A percentile compares a stretch with the other conserved stretches of the same genome.
Conservation (phyloP, 2,329 filamentous ascomycete genomes). For the Huntiella savannae region DNA sequence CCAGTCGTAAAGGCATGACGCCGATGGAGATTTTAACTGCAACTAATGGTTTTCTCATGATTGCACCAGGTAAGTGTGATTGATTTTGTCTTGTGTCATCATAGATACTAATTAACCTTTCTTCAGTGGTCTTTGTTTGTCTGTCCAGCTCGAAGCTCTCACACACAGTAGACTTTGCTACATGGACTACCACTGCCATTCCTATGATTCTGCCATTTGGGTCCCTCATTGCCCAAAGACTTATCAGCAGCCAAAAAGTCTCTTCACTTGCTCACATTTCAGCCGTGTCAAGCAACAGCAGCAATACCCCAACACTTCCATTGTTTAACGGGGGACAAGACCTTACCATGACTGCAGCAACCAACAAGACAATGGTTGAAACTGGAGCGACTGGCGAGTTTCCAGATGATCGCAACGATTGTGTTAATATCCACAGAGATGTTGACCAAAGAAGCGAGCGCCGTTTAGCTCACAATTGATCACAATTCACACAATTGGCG, state of each 20-base stretch:
- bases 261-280: background rate
- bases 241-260: background rate
- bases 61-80: conserved; percentile 28
- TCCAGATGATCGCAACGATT: background rate
- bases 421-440: background rate
- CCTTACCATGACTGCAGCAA: background rate
- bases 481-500: too few relatives aligned
- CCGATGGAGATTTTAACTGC: conserved; percentile 36
- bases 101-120: background rate
- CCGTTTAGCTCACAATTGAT: background rate
- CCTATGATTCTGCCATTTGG: background rate
- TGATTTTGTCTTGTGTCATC: background rate
- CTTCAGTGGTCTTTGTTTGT: background rate
- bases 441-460: background rate
- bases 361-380: conserved; percentile 1
- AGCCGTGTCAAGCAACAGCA: conserved; percentile 13
- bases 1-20: conserved; percentile 22
- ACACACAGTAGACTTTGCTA: background rate
- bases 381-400: background rate
- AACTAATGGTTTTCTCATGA: conserved; percentile 36
- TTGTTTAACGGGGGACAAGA: too few relatives aligned
- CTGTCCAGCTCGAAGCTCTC: background rate
- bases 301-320: too few relatives aligned
- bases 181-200: background rate
- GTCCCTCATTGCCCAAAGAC: background rate